Percentiles rank a stretch among this genome's conserved stretches.
phyloP scores from a whole-genome alignment of 139 green algal genomes.

The Micromonas pusilla region DNA sequence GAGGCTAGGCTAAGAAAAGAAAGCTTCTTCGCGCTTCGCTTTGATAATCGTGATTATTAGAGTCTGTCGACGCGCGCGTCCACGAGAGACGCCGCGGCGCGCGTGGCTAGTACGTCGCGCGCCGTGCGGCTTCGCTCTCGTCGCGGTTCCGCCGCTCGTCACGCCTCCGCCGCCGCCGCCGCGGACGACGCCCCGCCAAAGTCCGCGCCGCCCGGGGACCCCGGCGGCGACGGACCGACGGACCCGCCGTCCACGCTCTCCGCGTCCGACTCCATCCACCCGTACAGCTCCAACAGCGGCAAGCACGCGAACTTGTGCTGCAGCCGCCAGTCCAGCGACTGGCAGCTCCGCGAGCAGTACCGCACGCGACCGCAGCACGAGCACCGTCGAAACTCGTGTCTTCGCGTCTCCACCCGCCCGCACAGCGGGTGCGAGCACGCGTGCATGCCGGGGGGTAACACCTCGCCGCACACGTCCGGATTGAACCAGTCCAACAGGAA shows the following conservation, averaged over 20 bases:
- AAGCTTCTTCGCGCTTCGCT: too few species aligned
- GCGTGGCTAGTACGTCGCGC: too few species aligned
- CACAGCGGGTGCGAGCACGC: constrained; percentile 30
- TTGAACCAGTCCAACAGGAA: background rate
- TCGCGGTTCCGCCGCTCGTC: too few species aligned
- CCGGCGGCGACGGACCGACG: background rate
- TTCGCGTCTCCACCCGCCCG: constrained; percentile 31
- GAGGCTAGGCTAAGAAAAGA: too few species aligned
- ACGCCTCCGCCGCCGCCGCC: too few species aligned
- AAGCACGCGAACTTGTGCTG: constrained; percentile 32
- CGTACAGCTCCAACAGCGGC: background rate
- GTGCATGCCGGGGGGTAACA: constrained; percentile 5
- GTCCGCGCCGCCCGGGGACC: too few species aligned
- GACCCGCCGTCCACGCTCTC: background rate
- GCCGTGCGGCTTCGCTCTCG: too few species aligned
- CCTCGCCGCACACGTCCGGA: background rate
- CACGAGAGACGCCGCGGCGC: too few species aligned
- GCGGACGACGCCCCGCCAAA: too few species aligned
- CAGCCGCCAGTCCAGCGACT: constrained; percentile 28
- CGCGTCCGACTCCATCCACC: background rate
- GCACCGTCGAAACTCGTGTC: constrained; percentile 38
- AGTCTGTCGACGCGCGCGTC: too few species aligned
- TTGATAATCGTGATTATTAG: too few species aligned
- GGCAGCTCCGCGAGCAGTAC: constrained; percentile 36
- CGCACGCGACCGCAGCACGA: constrained; percentile 27